These are phyloP conservation scores for Acanthamoeba healyi DNA, from an alignment of 208 protist genomes.

Conservation along the genomic window DNA sequence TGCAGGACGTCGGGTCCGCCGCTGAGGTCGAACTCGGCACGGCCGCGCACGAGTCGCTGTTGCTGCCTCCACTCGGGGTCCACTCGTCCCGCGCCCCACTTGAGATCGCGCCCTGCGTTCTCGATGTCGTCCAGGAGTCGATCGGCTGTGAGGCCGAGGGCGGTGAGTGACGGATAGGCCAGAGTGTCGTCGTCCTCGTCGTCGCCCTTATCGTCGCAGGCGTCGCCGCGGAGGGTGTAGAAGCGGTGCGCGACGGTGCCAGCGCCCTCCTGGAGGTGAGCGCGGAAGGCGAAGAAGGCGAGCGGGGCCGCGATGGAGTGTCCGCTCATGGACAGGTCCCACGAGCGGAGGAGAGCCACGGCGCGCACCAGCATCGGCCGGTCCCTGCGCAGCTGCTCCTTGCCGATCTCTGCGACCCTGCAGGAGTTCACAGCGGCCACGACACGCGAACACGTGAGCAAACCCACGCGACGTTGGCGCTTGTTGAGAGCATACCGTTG, in stretches of 20 bases:
- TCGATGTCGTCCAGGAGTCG: background rate
- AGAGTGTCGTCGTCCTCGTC: background rate
- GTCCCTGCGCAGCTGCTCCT: background rate
- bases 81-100: slow-evolving; percentile 9
- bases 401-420: background rate
- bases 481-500: background rate
- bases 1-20: slow-evolving; percentile 60
- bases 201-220: background rate
- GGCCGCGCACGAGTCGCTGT: slow-evolving; percentile 5
- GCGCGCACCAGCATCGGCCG: slow-evolving; percentile 13
- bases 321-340: slow-evolving; percentile 36
- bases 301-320: slow-evolving; percentile 14
- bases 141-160: background rate
- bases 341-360: background rate
- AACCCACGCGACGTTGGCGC: background rate
- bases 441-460: background rate
- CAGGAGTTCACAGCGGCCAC: background rate
- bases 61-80: slow-evolving; percentile 17
- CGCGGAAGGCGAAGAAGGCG: slow-evolving; percentile 3
- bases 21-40: background rate
- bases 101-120: background rate
- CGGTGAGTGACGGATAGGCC: background rate
- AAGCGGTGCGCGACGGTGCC: background rate
- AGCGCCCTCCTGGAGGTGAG: background rate
- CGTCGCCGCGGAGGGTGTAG: background rate